Percentiles rank a stretch among this genome's conserved stretches.
phyloP scores from a whole-genome alignment of 371 early-diverging fungal genomes.

The Gilbertella persicaria region DNA sequence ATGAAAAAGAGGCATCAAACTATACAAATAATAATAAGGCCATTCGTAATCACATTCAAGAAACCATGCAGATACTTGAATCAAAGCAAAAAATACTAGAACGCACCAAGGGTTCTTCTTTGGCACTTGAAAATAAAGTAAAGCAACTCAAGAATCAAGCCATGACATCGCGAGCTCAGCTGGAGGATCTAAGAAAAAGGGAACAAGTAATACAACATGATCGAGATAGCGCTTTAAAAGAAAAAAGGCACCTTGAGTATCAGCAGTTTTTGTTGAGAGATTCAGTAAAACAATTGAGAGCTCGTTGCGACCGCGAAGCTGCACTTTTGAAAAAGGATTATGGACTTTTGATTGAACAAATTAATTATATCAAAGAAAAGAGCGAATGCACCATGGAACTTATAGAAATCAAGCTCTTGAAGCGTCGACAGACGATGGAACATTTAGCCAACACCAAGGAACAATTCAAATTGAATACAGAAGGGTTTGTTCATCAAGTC shows the following conservation, averaged over 20 bases:
- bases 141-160: constrained; percentile 50
- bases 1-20: constrained; percentile 27
- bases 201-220: constrained; percentile 46
- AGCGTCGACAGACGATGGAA: constrained; percentile 18
- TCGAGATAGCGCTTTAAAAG: constrained; percentile 34
- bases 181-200: constrained; percentile 40
- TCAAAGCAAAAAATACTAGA: constrained; percentile 44
- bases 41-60: constrained; percentile 34
- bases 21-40: constrained; percentile 37
- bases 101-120: constrained; percentile 37
- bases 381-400: constrained; percentile 15
- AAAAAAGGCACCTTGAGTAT: constrained; percentile 37
- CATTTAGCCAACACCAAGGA: constrained; percentile 6
- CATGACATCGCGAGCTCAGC: constrained; percentile 38
- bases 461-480: constrained; percentile 18
- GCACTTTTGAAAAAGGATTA: constrained; percentile 28
- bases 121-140: constrained; percentile 39
- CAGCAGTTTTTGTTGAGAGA: constrained; percentile 28
- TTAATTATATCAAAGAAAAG: constrained; percentile 23
- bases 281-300: constrained; percentile 27
- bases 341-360: constrained; percentile 16
- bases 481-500: constrained; percentile 17
- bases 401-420: constrained; percentile 13
- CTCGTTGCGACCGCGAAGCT: constrained; percentile 34
- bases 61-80: constrained; percentile 42